These are phyloP conservation scores for Epithemia pelagica DNA, from an alignment of 108 stramenopile species.

Conservation along the genomic window DNA sequence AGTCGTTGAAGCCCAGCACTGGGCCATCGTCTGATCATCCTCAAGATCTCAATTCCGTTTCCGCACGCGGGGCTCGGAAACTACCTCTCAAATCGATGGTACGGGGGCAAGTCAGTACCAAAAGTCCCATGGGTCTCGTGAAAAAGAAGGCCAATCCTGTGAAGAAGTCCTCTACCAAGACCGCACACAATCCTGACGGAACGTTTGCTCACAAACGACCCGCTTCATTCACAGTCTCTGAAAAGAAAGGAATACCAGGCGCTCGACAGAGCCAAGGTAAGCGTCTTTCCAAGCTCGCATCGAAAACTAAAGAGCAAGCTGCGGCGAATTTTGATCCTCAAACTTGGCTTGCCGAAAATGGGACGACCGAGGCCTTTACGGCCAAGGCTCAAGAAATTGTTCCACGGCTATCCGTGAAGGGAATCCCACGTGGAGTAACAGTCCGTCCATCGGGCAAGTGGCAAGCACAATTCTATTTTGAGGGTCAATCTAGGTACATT, in stretches of 20 bases:
- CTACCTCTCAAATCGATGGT: too few relatives aligned
- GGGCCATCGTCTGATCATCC: too few relatives aligned
- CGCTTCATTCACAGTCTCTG: neutral
- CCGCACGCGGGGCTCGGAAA: too few relatives aligned
- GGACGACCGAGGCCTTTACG: neutral
- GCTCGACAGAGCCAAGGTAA: too few relatives aligned
- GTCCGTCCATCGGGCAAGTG: slow-evolving; percentile 18
- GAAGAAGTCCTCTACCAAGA: neutral
- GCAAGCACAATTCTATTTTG: slow-evolving; percentile 70
- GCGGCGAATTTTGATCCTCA: neutral
- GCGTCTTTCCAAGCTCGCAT: neutral
- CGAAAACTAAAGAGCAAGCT: neutral
- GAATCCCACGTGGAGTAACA: slow-evolving; percentile 11
- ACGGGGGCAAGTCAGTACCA: too few relatives aligned
- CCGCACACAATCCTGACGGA: neutral
- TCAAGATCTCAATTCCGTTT: too few relatives aligned
- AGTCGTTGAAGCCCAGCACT: too few relatives aligned
- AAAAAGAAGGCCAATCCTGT: neutral
- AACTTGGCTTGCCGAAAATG: neutral
- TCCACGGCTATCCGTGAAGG: neutral
- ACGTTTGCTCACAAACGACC: neutral
- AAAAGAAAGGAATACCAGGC: neutral
- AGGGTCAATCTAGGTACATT: slow-evolving; percentile 61
- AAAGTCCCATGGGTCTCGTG: neutral
- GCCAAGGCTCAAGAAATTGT: neutral